Evolutionary conservation across 805 yeast species (phyloP), one percentile per base, ranked within the genome.

Genomic region (Saturnispora sanitii): DNA sequence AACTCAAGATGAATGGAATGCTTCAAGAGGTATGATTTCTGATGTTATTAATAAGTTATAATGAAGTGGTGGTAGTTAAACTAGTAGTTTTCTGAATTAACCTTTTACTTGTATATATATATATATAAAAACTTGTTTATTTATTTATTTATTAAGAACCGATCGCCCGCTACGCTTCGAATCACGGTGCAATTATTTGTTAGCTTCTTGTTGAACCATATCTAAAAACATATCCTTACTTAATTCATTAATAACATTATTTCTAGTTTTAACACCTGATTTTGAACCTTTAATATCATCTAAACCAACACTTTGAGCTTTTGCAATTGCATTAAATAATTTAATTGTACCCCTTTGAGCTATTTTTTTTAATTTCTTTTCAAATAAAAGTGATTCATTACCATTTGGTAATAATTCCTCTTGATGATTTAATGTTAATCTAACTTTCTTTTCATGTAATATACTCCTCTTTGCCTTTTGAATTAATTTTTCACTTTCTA

Each of bases 141-240:
- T n/a, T n/a, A n/a, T n/a, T n/a, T n/a, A n/a, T n/a, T n/a, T n/a
- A n/a, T n/a, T n/a, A n/a, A n/a, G n/a, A n/a, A n/a, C n/a, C n/a
- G n/a, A n/a, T n/a, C n/a, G n/a, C n/a, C n/a, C n/a, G n/a, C n/a
- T n/a, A n/a, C n/a, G n/a, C n/a, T n/a, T n/a, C n/a, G n/a, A n/a
- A n/a, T n/a, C n/a, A n/a, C n/a, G n/a, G n/a, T n/a, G n/a, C n/a
- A n/a, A 23, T 22, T 40, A 23, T 39, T 33, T 27, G 37, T 73
- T 71, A 40, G 82, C 88, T 2, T 87, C 87, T 33, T 81, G 81
- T 58, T 79, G 82, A 28, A 88, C 92, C 59, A 88, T 67, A 60
- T 87, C 95, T 60, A 88, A 71, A 55, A 88, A 88, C 57, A 77
- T 83, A 56, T 87, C 95, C 58, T 88, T 90, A 4, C 95, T 81